Conservation (phyloP, 2,329 filamentous ascomycete species). For the Sclerotinia minor region DNA sequence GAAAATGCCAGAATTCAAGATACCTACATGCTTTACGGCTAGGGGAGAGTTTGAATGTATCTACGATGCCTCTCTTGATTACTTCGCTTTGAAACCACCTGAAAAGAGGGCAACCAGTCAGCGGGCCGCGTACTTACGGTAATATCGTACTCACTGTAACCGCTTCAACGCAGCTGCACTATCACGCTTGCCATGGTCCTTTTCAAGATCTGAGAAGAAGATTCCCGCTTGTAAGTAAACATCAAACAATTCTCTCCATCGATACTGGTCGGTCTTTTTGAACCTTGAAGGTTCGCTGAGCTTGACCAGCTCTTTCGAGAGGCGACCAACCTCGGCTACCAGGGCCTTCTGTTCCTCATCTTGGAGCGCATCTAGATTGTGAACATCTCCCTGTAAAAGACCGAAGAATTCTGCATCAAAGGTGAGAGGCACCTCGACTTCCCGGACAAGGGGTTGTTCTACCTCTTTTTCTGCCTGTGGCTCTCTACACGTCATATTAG, state of each 20-base stretch:
- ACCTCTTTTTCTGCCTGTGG: not conserved
- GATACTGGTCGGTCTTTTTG: slow-evolving; percentile 63
- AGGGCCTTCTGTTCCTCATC: slow-evolving; percentile 61
- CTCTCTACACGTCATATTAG: not conserved
- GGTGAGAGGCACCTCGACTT: slow-evolving; percentile 72
- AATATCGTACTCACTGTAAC: slow-evolving; percentile 44
- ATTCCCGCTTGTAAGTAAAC: slow-evolving; percentile 77
- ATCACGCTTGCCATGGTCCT: slow-evolving; percentile 65
- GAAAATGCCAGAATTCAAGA: slow-evolving; percentile 57
- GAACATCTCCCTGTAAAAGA: slow-evolving; percentile 69
- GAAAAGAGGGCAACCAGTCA: not conserved
- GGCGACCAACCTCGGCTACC: slow-evolving; percentile 58
- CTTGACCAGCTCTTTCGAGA: slow-evolving; percentile 63
- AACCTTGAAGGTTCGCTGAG: slow-evolving; percentile 64
- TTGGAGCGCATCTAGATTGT: slow-evolving; percentile 63
- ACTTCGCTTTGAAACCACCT: slow-evolving; percentile 69
- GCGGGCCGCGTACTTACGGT: not conserved
- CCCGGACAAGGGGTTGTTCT: slow-evolving; percentile 39
- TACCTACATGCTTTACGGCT: slow-evolving; percentile 54
- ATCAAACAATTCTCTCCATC: slow-evolving; percentile 80
- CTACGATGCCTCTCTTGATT: slow-evolving; percentile 56
- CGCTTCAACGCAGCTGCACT: slow-evolving; percentile 66
- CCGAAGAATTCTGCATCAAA: slow-evolving; percentile 81
- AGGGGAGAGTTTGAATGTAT: slow-evolving; percentile 64
- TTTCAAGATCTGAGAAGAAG: slow-evolving; percentile 78